Base-by-base conservation (phyloP, 2,329 filamentous ascomycete species). In the Verticillium longisporum region DNA sequence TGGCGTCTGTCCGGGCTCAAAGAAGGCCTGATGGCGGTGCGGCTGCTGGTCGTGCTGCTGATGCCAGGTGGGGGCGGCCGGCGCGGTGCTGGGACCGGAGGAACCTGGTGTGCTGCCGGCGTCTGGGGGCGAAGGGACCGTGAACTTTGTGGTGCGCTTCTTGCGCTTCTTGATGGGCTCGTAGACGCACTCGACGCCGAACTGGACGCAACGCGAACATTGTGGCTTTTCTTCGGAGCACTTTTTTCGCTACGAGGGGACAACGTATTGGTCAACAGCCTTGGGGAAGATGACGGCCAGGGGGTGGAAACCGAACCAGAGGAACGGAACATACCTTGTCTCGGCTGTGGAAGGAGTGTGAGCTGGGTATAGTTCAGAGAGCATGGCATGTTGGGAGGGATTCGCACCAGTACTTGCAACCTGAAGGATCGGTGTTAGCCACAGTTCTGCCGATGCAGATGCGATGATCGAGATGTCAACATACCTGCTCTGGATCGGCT, bases 111-210 rank as follows among this genome's bases (percentile, higher is more conserved):
- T 50, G 45, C 45, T 50, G 14, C 21, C 37, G 4, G 21, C 56
- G 26, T 58, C 56, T 2, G 37, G 56, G 31, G 56, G 56, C 21
- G 56, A 58, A 15, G 56, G 56, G 14, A 58, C 56, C 21, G 56
- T 58, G 56, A 58, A 58, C 56, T 58, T 57, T 6, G 63, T 63
- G 15, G 55, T 55, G 15, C 63, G 60, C 36, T 61, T 59, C 58
- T 64, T 64, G 3, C 63, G 61, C 50, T 62, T 64, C 60, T 64
- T 64, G 55, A 64, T 64, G 32, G 63, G 63, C 15, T 64, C 63
- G 14, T 64, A 64, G 4, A 63, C 56, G 36, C 63, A 64, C 15
- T 41, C 38, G 14, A 64, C 58, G 13, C 63, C 62, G 18, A 62
- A 60, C 41, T 64, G 63, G 7, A 64, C 53, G 54, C 63, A 64